phyloP scores from a whole-genome alignment of 2,329 filamentous ascomycete species.

The Setomelanomma holmii region DNA sequence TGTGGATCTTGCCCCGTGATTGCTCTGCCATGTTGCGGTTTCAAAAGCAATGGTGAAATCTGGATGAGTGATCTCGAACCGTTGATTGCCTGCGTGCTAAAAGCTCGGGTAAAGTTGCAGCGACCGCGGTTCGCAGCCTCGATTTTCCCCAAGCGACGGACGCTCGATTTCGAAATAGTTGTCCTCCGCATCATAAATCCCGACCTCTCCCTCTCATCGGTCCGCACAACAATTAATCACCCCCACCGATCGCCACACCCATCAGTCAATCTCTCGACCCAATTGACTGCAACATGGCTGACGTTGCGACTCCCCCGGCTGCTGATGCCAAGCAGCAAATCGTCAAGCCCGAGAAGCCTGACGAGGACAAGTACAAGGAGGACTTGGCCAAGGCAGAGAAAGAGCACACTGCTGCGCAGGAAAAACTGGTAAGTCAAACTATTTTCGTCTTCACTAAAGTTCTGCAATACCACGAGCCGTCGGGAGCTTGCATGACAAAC shows the following conservation, averaged over 20 bases:
- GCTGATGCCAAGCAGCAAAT: constrained; percentile 48
- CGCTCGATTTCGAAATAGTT: constrained; percentile 20
- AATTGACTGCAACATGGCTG: constrained; percentile 43
- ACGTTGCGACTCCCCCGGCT: constrained; percentile 48
- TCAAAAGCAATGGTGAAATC: neutral
- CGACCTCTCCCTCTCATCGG: constrained; percentile 1
- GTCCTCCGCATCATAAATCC: constrained; percentile 20
- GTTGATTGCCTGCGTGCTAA: neutral
- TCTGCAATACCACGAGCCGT: constrained; percentile 3
- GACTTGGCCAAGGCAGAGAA: constrained; percentile 83
- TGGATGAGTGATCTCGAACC: neutral
- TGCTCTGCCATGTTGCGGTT: constrained; percentile 28
- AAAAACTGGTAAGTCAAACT: constrained; percentile 64
- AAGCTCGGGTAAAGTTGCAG: constrained; percentile 33
- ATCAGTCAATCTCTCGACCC: constrained; percentile 19
- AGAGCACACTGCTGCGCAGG: constrained; percentile 79
- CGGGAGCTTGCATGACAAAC: constrained; percentile 21
- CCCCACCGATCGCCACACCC: constrained; percentile 14
- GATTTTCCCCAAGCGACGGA: constrained; percentile 28
- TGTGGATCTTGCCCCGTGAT: constrained; percentile 51
- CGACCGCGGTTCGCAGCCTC: constrained; percentile 23
- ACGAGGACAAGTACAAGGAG: constrained; percentile 84
- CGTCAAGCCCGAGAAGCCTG: constrained; percentile 80
- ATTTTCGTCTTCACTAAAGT: constrained; percentile 5
- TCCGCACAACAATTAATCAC: neutral